Conservation (phyloP, 768 basidiomycete species). For the Leccinum broughii region DNA sequence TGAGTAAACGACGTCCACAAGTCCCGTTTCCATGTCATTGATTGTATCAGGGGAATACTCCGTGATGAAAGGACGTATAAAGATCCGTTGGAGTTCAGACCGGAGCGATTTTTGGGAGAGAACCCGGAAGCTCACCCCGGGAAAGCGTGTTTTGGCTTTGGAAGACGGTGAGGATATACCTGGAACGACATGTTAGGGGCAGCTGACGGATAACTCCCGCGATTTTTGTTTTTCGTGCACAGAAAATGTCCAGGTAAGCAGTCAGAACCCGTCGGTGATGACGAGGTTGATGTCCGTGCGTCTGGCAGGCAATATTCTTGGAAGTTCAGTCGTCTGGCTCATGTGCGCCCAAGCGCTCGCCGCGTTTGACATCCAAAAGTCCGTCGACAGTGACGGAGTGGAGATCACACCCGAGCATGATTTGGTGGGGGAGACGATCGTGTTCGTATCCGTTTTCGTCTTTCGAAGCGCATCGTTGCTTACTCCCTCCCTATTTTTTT, state of each 20-base stretch:
- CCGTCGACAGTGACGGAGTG: constrained; percentile 36
- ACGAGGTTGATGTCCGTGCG: background rate
- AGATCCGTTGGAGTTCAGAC: constrained; percentile 22
- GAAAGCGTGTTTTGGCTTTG: constrained; percentile 19
- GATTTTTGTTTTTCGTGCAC: no score
- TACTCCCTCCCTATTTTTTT: background rate
- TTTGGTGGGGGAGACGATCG: constrained; percentile 10
- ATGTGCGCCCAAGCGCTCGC: constrained; percentile 39
- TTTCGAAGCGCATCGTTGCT: background rate
- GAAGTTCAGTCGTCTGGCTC: background rate
- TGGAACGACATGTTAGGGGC: background rate
- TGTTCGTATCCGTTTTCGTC: constrained; percentile 1
- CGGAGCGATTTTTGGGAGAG: constrained; percentile 25
- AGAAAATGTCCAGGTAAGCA: constrained; percentile 18
- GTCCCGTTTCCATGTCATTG: background rate
- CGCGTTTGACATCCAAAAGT: constrained; percentile 44
- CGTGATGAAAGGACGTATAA: constrained; percentile 21
- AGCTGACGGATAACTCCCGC: background rate
- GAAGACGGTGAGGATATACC: constrained; percentile 13
- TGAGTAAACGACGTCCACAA: background rate
- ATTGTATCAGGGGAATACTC: constrained; percentile 16
- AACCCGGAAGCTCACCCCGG: constrained; percentile 15
- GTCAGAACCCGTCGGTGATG: background rate
- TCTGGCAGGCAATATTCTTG: background rate
- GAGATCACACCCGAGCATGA: constrained; percentile 48